Percentiles rank a stretch among this genome's conserved stretches.
These are phyloP conservation scores for Cladobotryum protrusum DNA, from an alignment of 2,329 filamentous ascomycete genomes.

Conservation along the genomic window DNA sequence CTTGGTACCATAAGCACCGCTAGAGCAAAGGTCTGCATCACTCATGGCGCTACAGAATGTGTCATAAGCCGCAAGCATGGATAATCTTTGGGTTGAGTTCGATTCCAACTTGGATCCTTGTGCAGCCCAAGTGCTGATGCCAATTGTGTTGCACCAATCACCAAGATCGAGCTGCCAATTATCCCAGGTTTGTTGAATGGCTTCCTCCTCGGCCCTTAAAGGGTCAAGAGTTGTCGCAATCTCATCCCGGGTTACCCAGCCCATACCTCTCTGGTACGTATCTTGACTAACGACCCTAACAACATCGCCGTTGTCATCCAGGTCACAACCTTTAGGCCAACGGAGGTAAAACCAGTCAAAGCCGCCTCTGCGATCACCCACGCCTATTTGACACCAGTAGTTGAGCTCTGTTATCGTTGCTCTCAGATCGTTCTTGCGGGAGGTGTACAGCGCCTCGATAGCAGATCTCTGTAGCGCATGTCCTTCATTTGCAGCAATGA, in stretches of 20 bases:
- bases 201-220: constrained; percentile 51
- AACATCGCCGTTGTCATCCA: constrained; percentile 59
- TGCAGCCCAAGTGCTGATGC: constrained; percentile 33
- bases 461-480: constrained; percentile 66
- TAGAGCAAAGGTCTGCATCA: constrained; percentile 55
- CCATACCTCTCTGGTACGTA: constrained; percentile 75
- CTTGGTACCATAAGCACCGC: constrained; percentile 37
- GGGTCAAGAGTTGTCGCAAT: constrained; percentile 29
- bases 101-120: constrained; percentile 8
- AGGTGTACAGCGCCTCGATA: constrained; percentile 63
- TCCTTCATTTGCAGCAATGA: constrained; percentile 82
- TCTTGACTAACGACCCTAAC: constrained; percentile 74
- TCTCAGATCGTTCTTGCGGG: constrained; percentile 66
- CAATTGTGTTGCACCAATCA: constrained; percentile 45
- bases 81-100: background rate
- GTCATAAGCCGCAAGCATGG: constrained; percentile 43
- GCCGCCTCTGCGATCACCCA: constrained; percentile 82
- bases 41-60: constrained; percentile 56
- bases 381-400: constrained; percentile 94
- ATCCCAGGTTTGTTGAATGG: constrained; percentile 58
- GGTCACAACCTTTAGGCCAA: constrained; percentile 66
- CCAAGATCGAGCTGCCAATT: constrained; percentile 61
- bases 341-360: constrained; percentile 83
- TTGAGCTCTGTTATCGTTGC: constrained; percentile 78
- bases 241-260: constrained; percentile 62